phyloP scores from a whole-genome alignment of 2,329 filamentous ascomycete species.

The Calycina herbarum region DNA sequence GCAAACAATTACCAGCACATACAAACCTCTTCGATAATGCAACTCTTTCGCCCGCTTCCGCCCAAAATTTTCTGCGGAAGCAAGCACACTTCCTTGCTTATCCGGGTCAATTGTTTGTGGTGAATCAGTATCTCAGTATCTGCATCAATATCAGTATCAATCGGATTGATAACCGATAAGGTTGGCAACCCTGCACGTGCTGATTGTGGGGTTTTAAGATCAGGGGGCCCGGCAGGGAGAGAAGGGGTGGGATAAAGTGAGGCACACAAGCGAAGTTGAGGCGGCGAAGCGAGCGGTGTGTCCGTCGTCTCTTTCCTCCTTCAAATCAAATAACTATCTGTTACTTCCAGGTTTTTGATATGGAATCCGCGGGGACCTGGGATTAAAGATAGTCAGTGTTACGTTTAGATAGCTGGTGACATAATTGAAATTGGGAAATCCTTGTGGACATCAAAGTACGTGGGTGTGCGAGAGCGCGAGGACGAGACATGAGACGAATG shows the following conservation, averaged over 20 bases:
- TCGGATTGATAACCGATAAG: not conserved
- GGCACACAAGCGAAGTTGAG: not conserved
- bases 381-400: not conserved
- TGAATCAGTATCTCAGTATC: slow-evolving; percentile 1
- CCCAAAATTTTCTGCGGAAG: not conserved
- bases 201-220: not conserved
- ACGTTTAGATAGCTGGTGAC: not conserved
- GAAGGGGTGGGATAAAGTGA: not conserved
- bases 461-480: not conserved
- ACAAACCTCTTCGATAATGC: not conserved
- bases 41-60: not conserved
- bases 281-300: not conserved
- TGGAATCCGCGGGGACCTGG: not conserved
- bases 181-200: not conserved
- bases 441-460: slow-evolving; percentile 13
- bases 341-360: not conserved
- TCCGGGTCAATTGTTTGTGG: not conserved
- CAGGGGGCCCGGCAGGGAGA: not conserved
- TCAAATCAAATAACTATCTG: not conserved
- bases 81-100: slow-evolving; percentile 6
- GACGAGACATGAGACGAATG: not conserved
- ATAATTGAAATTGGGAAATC: slow-evolving; percentile 2
- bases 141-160: not conserved
- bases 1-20: not conserved
- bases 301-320: not conserved